Evolutionary conservation across 1,284 basidiomycete genomes (phyloP).

Genomic region (Naganishia albida): DNA sequence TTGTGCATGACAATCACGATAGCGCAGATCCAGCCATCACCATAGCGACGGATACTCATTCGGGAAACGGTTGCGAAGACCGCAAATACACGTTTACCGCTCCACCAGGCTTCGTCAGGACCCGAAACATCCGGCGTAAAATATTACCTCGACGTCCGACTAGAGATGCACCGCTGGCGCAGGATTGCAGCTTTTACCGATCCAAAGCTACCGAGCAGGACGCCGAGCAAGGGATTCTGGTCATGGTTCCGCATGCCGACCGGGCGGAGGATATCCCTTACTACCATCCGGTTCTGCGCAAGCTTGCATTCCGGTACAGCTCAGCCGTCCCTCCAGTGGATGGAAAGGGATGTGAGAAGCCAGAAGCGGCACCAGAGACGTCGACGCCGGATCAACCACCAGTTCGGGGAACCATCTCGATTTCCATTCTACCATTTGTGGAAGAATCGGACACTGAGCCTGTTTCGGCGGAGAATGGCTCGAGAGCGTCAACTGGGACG

Average conservation of each 20-base stretch:
- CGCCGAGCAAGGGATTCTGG: not conserved
- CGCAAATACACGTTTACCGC: conserved; percentile 7
- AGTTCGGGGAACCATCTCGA: conserved; percentile 16
- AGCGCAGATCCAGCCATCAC: not conserved
- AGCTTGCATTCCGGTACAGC: conserved; percentile 47
- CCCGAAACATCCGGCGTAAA: conserved; percentile 24
- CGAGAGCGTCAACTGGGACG: not conserved
- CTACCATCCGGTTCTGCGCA: conserved; percentile 49
- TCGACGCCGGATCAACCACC: conserved; percentile 21
- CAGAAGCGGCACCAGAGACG: not conserved
- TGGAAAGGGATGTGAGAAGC: not conserved
- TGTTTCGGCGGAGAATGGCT: not conserved
- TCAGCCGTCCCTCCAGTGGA: not conserved
- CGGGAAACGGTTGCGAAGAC: not conserved
- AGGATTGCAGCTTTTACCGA: conserved; percentile 43
- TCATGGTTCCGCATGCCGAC: conserved; percentile 23
- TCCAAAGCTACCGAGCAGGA: conserved; percentile 14
- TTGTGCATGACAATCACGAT: conserved; percentile 31
- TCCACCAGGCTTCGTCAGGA: conserved; percentile 15
- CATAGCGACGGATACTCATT: not conserved
- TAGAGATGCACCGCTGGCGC: conserved; percentile 45
- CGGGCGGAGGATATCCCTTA: conserved; percentile 45
- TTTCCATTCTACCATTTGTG: conserved; percentile 21
- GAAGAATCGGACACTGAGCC: conserved; percentile 19
- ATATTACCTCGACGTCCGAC: conserved; percentile 47